A percentile compares a stretch with the other conserved stretches of the same genome.
phyloP scores from a whole-genome alignment of 2,329 filamentous ascomycete genomes.

The Paecilomyces sp. region DNA sequence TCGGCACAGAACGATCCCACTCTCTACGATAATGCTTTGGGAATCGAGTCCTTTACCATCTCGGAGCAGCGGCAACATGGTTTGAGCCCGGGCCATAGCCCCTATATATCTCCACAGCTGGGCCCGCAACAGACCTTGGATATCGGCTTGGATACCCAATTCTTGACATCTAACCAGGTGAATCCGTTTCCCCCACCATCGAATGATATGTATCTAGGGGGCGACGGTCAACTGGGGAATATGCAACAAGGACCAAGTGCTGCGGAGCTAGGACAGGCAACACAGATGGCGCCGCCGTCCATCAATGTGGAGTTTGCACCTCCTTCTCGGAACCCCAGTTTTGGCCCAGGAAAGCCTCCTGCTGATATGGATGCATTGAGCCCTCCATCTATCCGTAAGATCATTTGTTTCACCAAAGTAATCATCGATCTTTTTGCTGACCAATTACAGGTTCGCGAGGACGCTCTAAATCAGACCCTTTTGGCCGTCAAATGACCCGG shows the following conservation, averaged over 20 bases:
- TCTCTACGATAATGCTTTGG: slow-evolving; percentile 70
- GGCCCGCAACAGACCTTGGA: slow-evolving; percentile 66
- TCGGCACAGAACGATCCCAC: slow-evolving; percentile 61
- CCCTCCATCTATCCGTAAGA: slow-evolving; percentile 58
- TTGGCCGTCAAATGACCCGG: slow-evolving; percentile 39
- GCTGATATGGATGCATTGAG: slow-evolving; percentile 70
- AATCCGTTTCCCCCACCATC: slow-evolving; percentile 42
- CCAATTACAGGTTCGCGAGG: slow-evolving; percentile 42
- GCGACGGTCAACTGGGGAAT: slow-evolving; percentile 42
- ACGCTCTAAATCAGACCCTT: slow-evolving; percentile 57
- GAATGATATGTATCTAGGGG: slow-evolving; percentile 45
- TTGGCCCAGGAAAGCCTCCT: slow-evolving; percentile 60
- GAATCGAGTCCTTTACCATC: slow-evolving; percentile 73
- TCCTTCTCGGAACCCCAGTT: slow-evolving; percentile 57
- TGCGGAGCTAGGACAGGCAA: slow-evolving; percentile 59
- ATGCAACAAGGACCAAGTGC: slow-evolving; percentile 39
- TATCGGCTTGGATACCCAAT: slow-evolving; percentile 39
- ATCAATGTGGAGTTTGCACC: slow-evolving; percentile 94
- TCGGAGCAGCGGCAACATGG: slow-evolving; percentile 53
- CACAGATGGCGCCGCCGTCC: slow-evolving; percentile 80
- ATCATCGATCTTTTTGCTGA: slow-evolving; percentile 11
- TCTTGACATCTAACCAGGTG: slow-evolving; percentile 40
- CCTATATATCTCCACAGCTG: slow-evolving; percentile 61
- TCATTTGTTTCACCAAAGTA: slow-evolving; percentile 1
- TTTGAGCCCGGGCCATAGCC: slow-evolving; percentile 61